Percentiles rank a stretch among this genome's conserved stretches.
phyloP scores from a whole-genome alignment of 139 green algal genomes.

The Volvox africanus region DNA sequence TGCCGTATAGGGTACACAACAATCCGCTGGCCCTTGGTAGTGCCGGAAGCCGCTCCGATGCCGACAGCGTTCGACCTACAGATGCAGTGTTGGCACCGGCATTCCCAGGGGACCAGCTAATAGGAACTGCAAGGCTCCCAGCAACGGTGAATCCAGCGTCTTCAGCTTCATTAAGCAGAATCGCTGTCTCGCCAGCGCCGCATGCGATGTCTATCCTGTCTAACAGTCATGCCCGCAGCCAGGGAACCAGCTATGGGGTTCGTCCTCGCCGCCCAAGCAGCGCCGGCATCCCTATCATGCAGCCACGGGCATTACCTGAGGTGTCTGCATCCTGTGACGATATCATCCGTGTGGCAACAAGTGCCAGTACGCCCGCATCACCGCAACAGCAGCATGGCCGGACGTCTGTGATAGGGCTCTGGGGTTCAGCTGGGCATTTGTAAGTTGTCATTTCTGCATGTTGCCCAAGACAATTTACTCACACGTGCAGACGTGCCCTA shows the following conservation, averaged over 20 bases:
- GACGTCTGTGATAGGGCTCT: too few relatives aligned
- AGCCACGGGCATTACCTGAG: not conserved
- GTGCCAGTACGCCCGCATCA: too few relatives aligned
- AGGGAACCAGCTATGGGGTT: not conserved
- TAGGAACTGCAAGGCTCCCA: too few relatives aligned
- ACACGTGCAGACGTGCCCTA: too few relatives aligned
- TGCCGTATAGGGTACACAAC: not conserved
- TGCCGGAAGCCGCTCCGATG: not conserved
- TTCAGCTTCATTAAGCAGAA: too few relatives aligned
- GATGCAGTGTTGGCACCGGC: not conserved
- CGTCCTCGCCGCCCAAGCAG: not conserved
- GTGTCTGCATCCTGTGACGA: not conserved
- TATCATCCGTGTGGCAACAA: not conserved
- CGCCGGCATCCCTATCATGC: not conserved
- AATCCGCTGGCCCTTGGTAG: slow-evolving; percentile 16
- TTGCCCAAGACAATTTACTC: too few relatives aligned
- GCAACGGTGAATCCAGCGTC: too few relatives aligned
- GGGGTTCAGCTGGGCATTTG: too few relatives aligned
- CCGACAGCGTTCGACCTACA: not conserved
- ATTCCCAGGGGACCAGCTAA: not conserved
- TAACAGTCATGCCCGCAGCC: not conserved
- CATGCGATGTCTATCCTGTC: not conserved
- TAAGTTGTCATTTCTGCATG: too few relatives aligned
- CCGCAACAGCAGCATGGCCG: too few relatives aligned
- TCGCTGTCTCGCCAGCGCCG: too few relatives aligned